Percentiles rank a stretch among this genome's conserved stretches.
Evolutionary conservation across 441 rosid genomes (phyloP).

Genomic region (Croton setiger): DNA sequence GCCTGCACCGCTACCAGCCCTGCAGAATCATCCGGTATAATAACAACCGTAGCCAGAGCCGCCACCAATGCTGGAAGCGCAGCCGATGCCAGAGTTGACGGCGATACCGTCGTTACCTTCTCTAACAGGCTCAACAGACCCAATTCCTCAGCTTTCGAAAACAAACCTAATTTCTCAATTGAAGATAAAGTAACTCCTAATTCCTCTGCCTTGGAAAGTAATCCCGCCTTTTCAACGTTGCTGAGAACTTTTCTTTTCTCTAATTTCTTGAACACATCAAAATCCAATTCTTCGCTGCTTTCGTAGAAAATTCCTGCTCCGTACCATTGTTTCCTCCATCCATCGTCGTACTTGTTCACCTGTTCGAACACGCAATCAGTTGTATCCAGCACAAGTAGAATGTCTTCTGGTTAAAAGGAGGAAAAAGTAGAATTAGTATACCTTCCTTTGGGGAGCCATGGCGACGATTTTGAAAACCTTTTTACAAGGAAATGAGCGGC

Average conservation of each 20-base stretch:
- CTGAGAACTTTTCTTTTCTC: constrained; percentile 81
- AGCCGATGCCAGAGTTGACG: constrained; percentile 70
- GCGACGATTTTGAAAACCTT: constrained; percentile 47
- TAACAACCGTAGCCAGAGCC: constrained; percentile 58
- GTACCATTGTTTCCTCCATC: constrained; percentile 83
- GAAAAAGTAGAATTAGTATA: constrained; percentile 7
- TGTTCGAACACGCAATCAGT: constrained; percentile 8
- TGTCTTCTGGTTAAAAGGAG: not conserved
- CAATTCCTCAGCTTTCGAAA: constrained; percentile 87
- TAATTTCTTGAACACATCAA: constrained; percentile 88
- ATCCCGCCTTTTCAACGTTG: constrained; percentile 84
- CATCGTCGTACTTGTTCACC: constrained; percentile 72
- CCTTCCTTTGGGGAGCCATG: constrained; percentile 83
- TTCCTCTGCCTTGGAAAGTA: constrained; percentile 77
- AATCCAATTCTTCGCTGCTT: constrained; percentile 73
- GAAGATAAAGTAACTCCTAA: constrained; percentile 74
- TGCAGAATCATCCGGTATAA: constrained; percentile 79
- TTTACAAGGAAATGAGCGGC: constrained; percentile 29
- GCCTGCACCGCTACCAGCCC: constrained; percentile 61
- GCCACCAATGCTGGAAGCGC: constrained; percentile 64
- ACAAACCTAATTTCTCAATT: constrained; percentile 69
- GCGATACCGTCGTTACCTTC: constrained; percentile 55
- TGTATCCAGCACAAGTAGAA: not conserved
- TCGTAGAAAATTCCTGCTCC: constrained; percentile 90
- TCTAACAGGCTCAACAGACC: constrained; percentile 81